Evolutionary conservation across 805 yeast genomes (phyloP).

Genomic region (Metschnikowia continentalis): DNA sequence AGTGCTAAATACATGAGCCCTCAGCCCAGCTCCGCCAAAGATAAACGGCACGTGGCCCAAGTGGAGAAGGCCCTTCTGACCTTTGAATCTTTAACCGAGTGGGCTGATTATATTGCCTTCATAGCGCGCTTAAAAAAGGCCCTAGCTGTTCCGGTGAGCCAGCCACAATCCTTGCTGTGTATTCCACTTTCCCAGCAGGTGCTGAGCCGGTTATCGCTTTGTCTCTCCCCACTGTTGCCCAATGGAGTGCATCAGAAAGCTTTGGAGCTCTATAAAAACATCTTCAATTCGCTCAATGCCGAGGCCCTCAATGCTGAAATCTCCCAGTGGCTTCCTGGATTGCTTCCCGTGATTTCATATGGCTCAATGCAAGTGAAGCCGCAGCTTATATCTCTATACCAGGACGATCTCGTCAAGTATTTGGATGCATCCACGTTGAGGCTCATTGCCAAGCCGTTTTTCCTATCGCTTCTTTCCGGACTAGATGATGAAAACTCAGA

Average conservation of each 20-base stretch:
- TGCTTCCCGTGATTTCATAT: constrained; percentile 82
- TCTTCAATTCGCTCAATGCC: constrained; percentile 61
- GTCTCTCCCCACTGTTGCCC: constrained; percentile 78
- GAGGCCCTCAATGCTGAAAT: constrained; percentile 52
- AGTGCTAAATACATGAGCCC: background rate
- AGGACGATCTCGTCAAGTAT: constrained; percentile 43
- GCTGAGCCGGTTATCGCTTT: constrained; percentile 68
- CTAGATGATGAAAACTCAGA: constrained; percentile 92
- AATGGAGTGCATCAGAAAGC: constrained; percentile 95
- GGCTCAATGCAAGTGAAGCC: constrained; percentile 90
- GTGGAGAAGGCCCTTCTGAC: constrained; percentile 68
- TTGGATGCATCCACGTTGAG: constrained; percentile 39
- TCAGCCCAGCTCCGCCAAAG: constrained; percentile 40
- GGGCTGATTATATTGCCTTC: constrained; percentile 97
- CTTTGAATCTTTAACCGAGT: constrained; percentile 83
- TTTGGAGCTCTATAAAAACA: constrained; percentile 65
- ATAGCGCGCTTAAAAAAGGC: constrained; percentile 76
- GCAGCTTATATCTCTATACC: constrained; percentile 59
- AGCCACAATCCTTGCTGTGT: constrained; percentile 33
- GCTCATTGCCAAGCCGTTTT: constrained; percentile 59
- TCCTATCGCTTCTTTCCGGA: constrained; percentile 77
- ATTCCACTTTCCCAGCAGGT: constrained; percentile 68
- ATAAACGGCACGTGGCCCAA: constrained; percentile 61
- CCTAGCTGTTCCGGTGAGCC: constrained; percentile 35
- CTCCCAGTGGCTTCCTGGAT: constrained; percentile 86